phyloP scores from a whole-genome alignment of 768 basidiomycete genomes.

The Rhodocollybia butyracea region DNA sequence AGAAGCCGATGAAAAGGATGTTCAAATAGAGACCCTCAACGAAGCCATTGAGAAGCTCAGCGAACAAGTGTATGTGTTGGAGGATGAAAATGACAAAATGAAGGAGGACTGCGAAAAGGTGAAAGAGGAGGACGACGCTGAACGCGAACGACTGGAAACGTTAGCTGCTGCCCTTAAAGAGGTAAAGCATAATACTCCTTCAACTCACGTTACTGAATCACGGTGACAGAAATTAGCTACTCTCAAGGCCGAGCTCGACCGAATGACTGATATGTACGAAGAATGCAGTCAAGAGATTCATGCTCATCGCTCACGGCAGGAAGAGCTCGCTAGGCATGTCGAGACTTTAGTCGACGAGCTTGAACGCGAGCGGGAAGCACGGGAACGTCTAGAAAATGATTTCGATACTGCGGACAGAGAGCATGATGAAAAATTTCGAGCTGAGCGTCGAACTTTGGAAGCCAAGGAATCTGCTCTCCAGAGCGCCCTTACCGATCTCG shows the following conservation, averaged over 20 bases:
- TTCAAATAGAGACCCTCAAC: constrained; percentile 69
- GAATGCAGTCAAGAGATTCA: constrained; percentile 57
- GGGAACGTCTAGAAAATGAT: constrained; percentile 51
- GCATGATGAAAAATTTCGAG: constrained; percentile 58
- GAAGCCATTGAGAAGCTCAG: constrained; percentile 78
- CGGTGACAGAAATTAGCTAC: constrained; percentile 73
- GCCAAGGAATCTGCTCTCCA: constrained; percentile 68
- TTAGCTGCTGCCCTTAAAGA: constrained; percentile 78
- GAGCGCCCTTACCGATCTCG: constrained; percentile 58
- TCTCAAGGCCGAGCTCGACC: constrained; percentile 64
- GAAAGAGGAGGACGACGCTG: constrained; percentile 72
- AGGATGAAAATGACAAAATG: constrained; percentile 80
- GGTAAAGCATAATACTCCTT: too few species aligned
- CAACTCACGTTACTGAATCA: too few species aligned
- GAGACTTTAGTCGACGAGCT: constrained; percentile 68
- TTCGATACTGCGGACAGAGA: constrained; percentile 57
- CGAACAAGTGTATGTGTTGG: constrained; percentile 77
- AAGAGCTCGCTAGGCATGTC: constrained; percentile 72
- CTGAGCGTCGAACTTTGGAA: constrained; percentile 61
- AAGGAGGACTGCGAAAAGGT: constrained; percentile 67
- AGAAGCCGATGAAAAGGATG: constrained; percentile 78
- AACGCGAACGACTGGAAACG: constrained; percentile 63
- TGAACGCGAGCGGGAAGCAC: constrained; percentile 53
- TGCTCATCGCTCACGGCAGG: constrained; percentile 68
- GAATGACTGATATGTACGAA: constrained; percentile 65